These are phyloP conservation scores for Cadophora malorum DNA, from an alignment of 2,329 filamentous ascomycete species.

Conservation along the genomic window DNA sequence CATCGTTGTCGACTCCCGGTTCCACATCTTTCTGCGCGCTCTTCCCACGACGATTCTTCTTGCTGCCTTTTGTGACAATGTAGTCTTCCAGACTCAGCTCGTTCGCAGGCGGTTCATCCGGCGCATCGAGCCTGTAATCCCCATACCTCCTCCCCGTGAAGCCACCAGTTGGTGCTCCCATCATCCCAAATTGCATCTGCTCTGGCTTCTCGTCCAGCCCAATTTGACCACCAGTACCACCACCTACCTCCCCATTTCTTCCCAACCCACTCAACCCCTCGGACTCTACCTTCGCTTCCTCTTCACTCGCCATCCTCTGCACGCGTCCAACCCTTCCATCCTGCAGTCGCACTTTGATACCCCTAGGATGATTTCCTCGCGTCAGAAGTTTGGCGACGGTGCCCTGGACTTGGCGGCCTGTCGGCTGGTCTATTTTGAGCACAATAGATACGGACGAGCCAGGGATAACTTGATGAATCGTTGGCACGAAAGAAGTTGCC, in stretches of 20 bases:
- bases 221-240: neutral
- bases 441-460: conserved; percentile 43
- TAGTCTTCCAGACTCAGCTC: conserved; percentile 35
- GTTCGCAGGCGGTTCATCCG: conserved; percentile 26
- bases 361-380: conserved; percentile 43
- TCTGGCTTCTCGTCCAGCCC: neutral
- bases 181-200: neutral
- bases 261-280: conserved; percentile 33
- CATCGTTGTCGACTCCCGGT: neutral
- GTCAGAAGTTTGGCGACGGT: conserved; percentile 42
- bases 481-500: conserved; percentile 35
- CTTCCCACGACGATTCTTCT: conserved; percentile 24
- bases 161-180: neutral
- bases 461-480: conserved; percentile 35
- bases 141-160: conserved; percentile 24
- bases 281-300: conserved; percentile 26
- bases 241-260: conserved; percentile 30
- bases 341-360: conserved; percentile 44
- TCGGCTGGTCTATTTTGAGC: conserved; percentile 43
- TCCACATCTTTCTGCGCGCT: conserved; percentile 7
- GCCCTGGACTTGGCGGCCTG: conserved; percentile 42
- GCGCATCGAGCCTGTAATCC: conserved; percentile 35
- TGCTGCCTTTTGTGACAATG: conserved; percentile 32
- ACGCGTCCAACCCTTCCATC: conserved; percentile 44
- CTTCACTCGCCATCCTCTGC: conserved; percentile 40